Conservation (phyloP, 78 protist genomes). For the Bigelowiella natans region DNA sequence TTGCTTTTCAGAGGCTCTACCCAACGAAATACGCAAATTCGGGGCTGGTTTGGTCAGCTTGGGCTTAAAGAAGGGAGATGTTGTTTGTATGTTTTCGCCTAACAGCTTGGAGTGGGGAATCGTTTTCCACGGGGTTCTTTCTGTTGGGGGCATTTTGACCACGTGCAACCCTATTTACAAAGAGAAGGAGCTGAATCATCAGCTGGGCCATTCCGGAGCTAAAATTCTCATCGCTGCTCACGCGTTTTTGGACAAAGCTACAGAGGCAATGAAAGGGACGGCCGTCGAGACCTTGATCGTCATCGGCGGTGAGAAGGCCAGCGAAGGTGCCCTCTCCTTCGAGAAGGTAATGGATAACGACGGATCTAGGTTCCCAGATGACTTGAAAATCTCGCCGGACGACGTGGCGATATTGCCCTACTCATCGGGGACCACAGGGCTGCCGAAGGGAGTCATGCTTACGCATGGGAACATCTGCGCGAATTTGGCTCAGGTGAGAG, state of each 20-base stretch:
- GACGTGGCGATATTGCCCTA: neutral
- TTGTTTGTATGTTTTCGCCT: neutral
- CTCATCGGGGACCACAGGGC: conserved; percentile 76
- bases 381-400: neutral
- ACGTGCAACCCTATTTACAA: conserved; percentile 24
- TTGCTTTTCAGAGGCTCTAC: no score
- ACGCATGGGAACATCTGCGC: conserved; percentile 58
- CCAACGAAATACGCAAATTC: no score
- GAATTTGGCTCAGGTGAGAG: no score
- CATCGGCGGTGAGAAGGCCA: neutral
- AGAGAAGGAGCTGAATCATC: neutral
- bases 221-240: neutral
- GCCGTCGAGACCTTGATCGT: neutral
- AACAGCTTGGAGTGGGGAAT: neutral
- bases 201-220: neutral
- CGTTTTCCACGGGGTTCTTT: conserved; percentile 3
- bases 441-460: conserved; percentile 70
- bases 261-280: neutral
- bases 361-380: neutral
- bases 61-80: neutral
- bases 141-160: neutral
- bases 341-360: neutral
- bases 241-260: neutral
- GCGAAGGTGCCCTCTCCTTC: neutral
- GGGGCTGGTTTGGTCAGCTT: no score